phyloP scores from a whole-genome alignment of 1,284 basidiomycete genomes.

The Naganishia albida region DNA sequence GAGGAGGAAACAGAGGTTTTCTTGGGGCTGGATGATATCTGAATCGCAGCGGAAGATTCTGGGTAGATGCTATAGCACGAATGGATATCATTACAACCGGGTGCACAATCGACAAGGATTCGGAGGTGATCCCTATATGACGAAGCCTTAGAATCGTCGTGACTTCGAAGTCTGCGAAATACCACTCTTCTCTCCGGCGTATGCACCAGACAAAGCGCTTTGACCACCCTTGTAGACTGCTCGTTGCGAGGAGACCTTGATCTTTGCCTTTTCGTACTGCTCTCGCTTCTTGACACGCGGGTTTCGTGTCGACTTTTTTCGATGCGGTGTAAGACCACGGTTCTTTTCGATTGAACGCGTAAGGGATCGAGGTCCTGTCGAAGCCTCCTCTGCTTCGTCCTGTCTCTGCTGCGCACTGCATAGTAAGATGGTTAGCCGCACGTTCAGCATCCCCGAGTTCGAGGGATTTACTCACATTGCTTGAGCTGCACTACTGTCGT shows the following conservation, averaged over 20 bases:
- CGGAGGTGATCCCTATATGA: background rate
- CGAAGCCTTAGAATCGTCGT: constrained; percentile 61
- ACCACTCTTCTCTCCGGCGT: constrained; percentile 65
- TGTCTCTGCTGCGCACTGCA: constrained; percentile 20
- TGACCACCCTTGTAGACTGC: constrained; percentile 85
- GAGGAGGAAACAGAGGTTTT: constrained; percentile 24
- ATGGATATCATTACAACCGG: constrained; percentile 15
- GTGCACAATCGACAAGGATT: background rate
- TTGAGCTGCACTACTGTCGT: constrained; percentile 67
- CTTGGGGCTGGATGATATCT: constrained; percentile 21
- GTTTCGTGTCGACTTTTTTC: constrained; percentile 82
- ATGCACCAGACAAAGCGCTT: constrained; percentile 55
- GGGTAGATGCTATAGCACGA: background rate
- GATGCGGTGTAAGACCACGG: constrained; percentile 84
- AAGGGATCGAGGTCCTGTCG: constrained; percentile 69
- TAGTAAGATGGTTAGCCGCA: constrained; percentile 1
- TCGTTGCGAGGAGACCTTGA: constrained; percentile 81
- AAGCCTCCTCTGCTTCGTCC: constrained; percentile 59
- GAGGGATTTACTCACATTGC: constrained; percentile 61
- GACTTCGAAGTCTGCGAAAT: constrained; percentile 86
- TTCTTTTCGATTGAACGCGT: constrained; percentile 88
- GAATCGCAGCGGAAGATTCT: too few relatives aligned
- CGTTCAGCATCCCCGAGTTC: background rate
- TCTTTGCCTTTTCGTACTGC: constrained; percentile 90
- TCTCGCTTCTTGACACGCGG: constrained; percentile 93